Base-by-base conservation (phyloP, 306 rosid genomes). In the Prunus padus region DNA sequence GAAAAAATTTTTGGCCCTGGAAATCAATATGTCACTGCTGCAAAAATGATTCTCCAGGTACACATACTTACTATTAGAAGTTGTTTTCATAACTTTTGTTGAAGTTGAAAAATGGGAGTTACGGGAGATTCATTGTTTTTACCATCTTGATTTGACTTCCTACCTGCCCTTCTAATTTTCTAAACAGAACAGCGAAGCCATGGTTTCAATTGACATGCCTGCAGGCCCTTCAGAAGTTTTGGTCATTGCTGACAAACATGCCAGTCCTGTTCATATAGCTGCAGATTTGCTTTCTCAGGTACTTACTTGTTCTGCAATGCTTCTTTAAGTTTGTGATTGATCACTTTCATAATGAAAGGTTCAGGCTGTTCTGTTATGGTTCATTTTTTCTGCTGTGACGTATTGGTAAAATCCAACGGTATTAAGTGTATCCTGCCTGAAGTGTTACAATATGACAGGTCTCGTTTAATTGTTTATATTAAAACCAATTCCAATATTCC, bases 281-380 rank as follows among this genome's bases (percentile, higher is more conserved):
- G 97, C 97, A 47, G 99, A 95, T 88, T 86, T 95, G 81, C 97
- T 95, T 79, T 94, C 98, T 71, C 98, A 94, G 98, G 98, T 93
- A 66, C 54, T 76, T 73, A 13, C 47, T 63, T 52, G 49, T 46
- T 67, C 65, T 66, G 73, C 50, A 40, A 22, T 69, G 18, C 75
- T 16, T 74, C 47, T 11, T 4, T 77, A 33, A 4, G 44, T 28
- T 46, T 67, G 37, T 30, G 51, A 42, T 7, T 10, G 52, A 69
- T 72, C 67, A 11, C n/a, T 64, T 70, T 28, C 66, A 33, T 50
- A 70, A n/a, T 55, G 68, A 74, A 49, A 76, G 74, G 25, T 67
- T 57, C 47, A 45, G 22, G 46, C 40, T 42, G 54, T 28, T 37
- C 28, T 33, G 22, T 3, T 10, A 11, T 19, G 49, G 6, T 23